Conservation (phyloP, 345 rosid genomes). For the Chamaenerion angustifolium region DNA sequence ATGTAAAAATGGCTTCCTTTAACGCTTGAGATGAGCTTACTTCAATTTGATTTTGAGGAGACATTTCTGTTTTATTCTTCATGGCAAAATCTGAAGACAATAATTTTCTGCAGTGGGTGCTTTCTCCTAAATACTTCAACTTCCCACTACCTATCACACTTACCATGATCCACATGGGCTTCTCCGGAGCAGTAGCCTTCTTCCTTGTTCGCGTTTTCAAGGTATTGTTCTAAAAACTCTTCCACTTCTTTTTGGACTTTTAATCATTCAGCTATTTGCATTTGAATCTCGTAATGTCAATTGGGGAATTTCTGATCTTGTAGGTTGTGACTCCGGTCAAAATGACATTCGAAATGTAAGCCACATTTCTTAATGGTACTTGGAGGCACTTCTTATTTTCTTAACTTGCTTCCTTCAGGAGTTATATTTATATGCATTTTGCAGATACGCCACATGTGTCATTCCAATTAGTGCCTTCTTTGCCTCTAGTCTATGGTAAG, state of each 20-base stretch:
- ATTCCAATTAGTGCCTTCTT: constrained; percentile 91
- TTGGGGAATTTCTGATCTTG: constrained; percentile 5
- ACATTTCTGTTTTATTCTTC: too few species aligned
- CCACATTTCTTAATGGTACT: background rate
- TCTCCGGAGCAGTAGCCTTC: constrained; percentile 64
- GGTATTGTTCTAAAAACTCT: constrained; percentile 25
- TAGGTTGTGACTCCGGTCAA: constrained; percentile 94
- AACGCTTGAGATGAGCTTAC: too few species aligned
- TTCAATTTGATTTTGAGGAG: too few species aligned
- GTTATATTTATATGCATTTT: constrained; percentile 4
- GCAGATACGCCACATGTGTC: constrained; percentile 87
- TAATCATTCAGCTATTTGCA: too few species aligned
- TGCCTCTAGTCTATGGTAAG: constrained; percentile 97
- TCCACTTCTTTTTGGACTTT: background rate
- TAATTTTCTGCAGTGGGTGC: constrained; percentile 75
- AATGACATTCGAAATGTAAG: constrained; percentile 94
- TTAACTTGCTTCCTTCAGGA: constrained; percentile 1
- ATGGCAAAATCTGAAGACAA: background rate
- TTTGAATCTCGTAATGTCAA: background rate
- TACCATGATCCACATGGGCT: constrained; percentile 94
- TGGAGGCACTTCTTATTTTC: background rate
- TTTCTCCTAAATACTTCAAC: constrained; percentile 79
- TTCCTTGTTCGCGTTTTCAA: constrained; percentile 83
- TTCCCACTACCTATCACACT: constrained; percentile 85
- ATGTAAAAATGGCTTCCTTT: too few species aligned